phyloP scores from a whole-genome alignment of 2,329 filamentous ascomycete genomes.

The Botrytis sinoallii region DNA sequence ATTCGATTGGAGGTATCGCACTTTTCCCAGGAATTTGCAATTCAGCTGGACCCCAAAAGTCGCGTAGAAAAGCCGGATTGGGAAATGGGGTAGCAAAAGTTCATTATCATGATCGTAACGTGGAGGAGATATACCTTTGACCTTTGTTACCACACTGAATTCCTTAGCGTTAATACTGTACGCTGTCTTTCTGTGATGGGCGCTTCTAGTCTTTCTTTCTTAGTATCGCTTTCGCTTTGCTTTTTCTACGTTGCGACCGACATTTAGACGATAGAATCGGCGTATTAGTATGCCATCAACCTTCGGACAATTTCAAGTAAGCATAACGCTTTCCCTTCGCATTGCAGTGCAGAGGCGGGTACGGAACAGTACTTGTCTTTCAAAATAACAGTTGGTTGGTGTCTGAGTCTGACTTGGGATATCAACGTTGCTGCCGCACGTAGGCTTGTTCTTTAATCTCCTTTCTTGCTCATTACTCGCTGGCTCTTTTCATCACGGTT shows the following conservation, averaged over 20 bases:
- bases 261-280: constrained; percentile 6
- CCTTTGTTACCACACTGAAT: not conserved
- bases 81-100: constrained; percentile 1
- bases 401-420: constrained; percentile 3
- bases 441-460: not conserved
- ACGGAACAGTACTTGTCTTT: constrained; percentile 5
- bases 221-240: not conserved
- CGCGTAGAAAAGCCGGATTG: constrained; percentile 13
- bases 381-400: constrained; percentile 3
- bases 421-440: constrained; percentile 16
- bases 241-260: not conserved
- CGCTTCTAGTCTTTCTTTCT: constrained; percentile 7
- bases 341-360: constrained; percentile 14
- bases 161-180: not conserved
- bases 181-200: constrained; percentile 6
- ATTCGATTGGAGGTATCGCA: not conserved
- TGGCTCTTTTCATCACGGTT: constrained; percentile 5
- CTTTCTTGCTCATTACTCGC: constrained; percentile 15
- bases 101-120: constrained; percentile 14
- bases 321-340: constrained; percentile 18
- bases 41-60: constrained; percentile 21
- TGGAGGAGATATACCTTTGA: constrained; percentile 16
- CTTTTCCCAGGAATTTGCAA: not conserved
- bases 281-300: not conserved
- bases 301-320: constrained; percentile 16